Conservation (phyloP, 106 monocot genomes). For the Dendrobium huoshanense region DNA sequence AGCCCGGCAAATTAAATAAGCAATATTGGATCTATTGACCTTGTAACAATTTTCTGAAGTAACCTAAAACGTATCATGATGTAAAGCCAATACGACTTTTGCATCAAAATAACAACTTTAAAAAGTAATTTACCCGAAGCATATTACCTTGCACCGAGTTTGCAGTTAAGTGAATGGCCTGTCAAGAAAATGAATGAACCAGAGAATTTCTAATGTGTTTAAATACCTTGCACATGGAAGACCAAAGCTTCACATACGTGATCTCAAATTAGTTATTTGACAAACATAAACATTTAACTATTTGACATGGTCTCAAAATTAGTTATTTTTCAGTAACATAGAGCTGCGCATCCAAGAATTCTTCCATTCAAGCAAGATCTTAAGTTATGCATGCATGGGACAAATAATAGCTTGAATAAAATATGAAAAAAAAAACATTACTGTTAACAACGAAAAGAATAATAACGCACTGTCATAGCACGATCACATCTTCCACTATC, state of each 20-base stretch:
- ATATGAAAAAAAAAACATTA: not conserved
- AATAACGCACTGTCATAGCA: not conserved
- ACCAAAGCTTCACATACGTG: not conserved
- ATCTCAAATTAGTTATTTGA: not conserved
- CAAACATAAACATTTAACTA: too few relatives aligned
- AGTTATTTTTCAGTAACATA: too few relatives aligned
- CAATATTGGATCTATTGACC: not conserved
- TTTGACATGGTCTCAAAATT: too few relatives aligned
- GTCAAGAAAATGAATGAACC: not conserved
- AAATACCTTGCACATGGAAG: not conserved
- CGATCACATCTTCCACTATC: slow-evolving; percentile 28
- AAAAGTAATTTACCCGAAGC: not conserved
- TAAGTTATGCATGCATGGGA: not conserved
- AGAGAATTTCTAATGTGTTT: not conserved
- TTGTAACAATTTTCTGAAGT: not conserved
- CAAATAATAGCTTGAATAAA: not conserved
- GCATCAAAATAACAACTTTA: not conserved
- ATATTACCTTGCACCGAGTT: not conserved
- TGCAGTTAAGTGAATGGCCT: not conserved
- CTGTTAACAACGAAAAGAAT: not conserved
- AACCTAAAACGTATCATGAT: not conserved
- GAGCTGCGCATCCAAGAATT: not conserved
- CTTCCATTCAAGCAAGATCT: not conserved
- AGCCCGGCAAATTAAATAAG: not conserved
- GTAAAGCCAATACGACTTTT: not conserved